Conservation (phyloP, 1,284 basidiomycete species). For the Chiua sp. region DNA sequence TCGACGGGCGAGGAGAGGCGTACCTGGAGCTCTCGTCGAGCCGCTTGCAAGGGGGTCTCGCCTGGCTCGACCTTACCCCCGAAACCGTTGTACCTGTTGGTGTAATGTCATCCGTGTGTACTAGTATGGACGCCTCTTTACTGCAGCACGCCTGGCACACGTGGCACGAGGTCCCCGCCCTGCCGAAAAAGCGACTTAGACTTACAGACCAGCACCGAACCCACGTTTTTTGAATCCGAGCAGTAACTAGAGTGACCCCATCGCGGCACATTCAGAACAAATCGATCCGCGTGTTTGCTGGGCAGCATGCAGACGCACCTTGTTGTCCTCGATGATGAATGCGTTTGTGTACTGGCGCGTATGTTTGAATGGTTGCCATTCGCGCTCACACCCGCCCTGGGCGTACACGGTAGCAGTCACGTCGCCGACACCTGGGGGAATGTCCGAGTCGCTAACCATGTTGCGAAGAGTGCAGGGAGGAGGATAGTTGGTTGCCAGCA, state of each 20-base stretch:
- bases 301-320: constrained; percentile 19
- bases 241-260: constrained; percentile 39
- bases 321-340: constrained; percentile 39
- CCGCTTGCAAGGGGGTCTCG: constrained; percentile 47
- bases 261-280: neutral
- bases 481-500: neutral
- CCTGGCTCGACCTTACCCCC: constrained; percentile 53
- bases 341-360: constrained; percentile 41
- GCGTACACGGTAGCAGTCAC: constrained; percentile 19
- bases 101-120: neutral
- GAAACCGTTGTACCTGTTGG: constrained; percentile 53
- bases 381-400: constrained; percentile 30
- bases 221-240: constrained; percentile 56
- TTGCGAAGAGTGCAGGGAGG: neutral
- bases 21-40: constrained; percentile 48
- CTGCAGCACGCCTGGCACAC: too few species aligned
- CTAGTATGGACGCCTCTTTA: neutral
- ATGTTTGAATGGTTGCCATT: constrained; percentile 31
- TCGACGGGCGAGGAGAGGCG: neutral
- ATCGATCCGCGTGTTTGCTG: neutral
- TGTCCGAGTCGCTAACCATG: constrained; percentile 20
- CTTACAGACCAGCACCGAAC: constrained; percentile 49
- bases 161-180: neutral
- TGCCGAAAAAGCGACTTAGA: neutral
- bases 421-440: constrained; percentile 34